Evolutionary conservation across 139 green algal species (phyloP), one percentile per base, ranked within the genome.

Genomic region (Gonium pectorale): DNA sequence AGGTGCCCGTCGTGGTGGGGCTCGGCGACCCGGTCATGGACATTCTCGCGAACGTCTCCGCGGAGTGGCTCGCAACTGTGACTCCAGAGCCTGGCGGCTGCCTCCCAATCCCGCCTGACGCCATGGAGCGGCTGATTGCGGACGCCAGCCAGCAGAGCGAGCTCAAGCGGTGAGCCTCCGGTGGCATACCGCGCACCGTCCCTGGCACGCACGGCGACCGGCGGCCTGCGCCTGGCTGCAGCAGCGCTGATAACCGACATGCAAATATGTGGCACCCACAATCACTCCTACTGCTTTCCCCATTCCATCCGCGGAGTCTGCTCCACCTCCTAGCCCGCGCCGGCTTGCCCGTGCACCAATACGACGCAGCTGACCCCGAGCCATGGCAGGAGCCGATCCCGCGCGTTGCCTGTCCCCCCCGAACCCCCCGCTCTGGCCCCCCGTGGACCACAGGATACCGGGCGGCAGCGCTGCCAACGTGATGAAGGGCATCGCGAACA

Each of bases 401-500:
- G n/a, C n/a, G n/a, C n/a, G n/a, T n/a, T n/a, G n/a, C n/a, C n/a
- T n/a, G n/a, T n/a, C n/a, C n/a, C n/a, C n/a, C n/a, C n/a, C n/a
- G n/a, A n/a, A n/a, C n/a, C n/a, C n/a, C n/a, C n/a, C n/a, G n/a
- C n/a, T n/a, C n/a, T n/a, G n/a, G 13, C 46, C 15, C 46, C 46
- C 46, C 46, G 15, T 54, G 13, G 46, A 5, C 56, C 63, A 44
- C 86, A 93, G 90, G 77, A 86, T 94, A 9, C 88, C 91, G 2
- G 95, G 95, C 15, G 95, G 95, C 75, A 94, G 87, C 83, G 94
- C 95, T 8, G 95, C 95, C 41, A 98, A 98, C 67, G 95, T 98
- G 5, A 71, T 91, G 26, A 95, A 92, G 77, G 89, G 90, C 46
- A 54, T 94, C 19, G 74, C 88, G 19, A 88, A 87, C 43, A 72